phyloP scores from a whole-genome alignment of 257 asterid genomes.

The Jacaranda copaia region DNA sequence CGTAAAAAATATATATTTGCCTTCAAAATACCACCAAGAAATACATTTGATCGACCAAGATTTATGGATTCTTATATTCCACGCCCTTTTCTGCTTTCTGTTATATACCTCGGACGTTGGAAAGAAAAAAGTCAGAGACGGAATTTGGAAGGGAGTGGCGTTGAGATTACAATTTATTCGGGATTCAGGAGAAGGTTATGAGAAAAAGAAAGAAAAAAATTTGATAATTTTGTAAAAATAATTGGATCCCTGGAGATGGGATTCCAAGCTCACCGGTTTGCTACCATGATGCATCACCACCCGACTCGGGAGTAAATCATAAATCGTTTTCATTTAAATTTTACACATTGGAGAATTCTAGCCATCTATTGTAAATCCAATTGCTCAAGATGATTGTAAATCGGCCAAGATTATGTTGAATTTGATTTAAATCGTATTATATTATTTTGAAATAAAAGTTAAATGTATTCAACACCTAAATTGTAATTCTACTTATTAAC shows the following conservation, averaged over 20 bases:
- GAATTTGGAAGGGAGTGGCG: neutral
- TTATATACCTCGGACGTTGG: constrained; percentile 9
- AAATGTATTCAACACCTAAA: too few species aligned
- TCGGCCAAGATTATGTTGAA: too few species aligned
- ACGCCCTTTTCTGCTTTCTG: neutral
- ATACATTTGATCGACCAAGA: neutral
- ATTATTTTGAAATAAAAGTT: too few species aligned
- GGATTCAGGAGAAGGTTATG: too few species aligned
- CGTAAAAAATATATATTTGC: neutral
- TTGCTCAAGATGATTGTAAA: too few species aligned
- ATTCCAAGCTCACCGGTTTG: constrained; percentile 9
- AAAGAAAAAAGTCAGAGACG: neutral
- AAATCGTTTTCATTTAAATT: too few species aligned
- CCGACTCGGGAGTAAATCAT: neutral
- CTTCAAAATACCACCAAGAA: neutral
- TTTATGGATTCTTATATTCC: neutral
- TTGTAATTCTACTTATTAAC: too few species aligned
- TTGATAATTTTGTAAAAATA: constrained; percentile 1
- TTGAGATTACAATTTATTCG: neutral
- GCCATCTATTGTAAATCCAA: too few species aligned
- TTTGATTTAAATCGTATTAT: too few species aligned
- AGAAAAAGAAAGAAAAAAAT: neutral
- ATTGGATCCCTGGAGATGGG: constrained; percentile 4
- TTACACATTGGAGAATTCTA: too few species aligned
- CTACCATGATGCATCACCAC: constrained; percentile 50